These are phyloP conservation scores for Penicillium rolfsii DNA, from an alignment of 2,329 filamentous ascomycete species.

Conservation along the genomic window DNA sequence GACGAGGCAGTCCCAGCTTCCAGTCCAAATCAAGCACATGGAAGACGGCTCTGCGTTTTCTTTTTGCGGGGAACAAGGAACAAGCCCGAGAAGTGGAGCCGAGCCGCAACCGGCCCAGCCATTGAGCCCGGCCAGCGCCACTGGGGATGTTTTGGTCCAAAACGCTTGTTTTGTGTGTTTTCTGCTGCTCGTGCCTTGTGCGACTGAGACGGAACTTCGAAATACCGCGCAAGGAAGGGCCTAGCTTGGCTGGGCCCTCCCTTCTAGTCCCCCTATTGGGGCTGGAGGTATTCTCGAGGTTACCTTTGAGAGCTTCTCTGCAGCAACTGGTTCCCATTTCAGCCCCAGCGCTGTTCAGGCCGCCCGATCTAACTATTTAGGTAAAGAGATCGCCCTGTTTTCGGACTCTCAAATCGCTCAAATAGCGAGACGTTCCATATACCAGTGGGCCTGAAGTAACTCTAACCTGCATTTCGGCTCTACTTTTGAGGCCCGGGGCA, in stretches of 20 bases:
- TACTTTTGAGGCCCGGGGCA: constrained; percentile 1
- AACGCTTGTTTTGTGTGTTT: neutral
- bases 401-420: neutral
- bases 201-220: neutral
- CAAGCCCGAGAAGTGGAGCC: neutral
- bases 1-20: neutral
- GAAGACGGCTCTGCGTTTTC: neutral
- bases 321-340: neutral
- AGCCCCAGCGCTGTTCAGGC: neutral
- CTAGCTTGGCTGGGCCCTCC: neutral
- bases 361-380: neutral
- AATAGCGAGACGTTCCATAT: neutral
- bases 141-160: neutral
- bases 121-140: neutral
- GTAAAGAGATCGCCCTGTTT: neutral
- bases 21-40: neutral
- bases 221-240: neutral
- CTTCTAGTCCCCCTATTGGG: neutral
- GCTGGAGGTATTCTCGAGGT: neutral
- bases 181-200: neutral
- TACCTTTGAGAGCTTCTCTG: neutral
- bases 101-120: neutral
- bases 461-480: neutral
- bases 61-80: constrained; percentile 14
- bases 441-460: neutral